Base-by-base conservation (phyloP, 768 basidiomycete genomes). In the Xerocomus brunneocitrinus region DNA sequence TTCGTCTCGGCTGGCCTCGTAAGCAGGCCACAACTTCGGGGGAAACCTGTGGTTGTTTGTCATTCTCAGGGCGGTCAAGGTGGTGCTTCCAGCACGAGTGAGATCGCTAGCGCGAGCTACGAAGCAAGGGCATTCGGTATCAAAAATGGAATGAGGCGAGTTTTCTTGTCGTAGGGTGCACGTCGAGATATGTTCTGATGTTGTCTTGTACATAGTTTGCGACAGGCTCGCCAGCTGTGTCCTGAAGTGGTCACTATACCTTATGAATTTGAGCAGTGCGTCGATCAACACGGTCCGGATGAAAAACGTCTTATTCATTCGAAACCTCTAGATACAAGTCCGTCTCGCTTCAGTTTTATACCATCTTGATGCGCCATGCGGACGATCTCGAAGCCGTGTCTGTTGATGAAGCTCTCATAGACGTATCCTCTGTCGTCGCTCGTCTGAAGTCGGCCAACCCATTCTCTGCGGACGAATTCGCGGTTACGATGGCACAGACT, bases 361-460 rank as follows among this genome's bases (percentile, higher is more conserved):
- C 89, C 5, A 88, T 97, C 50, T 77, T 98, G 31, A 90, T 98
- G 84, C 74, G 79, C 0, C 84, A 89, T 63, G 91, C 92, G 24
- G 91, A 97, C 62, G 91, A 94, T 59, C 75, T 98, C 3, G 87
- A 98, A 71, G 94, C 95, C 2, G 95, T 98, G 14, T 95, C 93
- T 2, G 90, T 98, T 5, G 97, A 99, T 56, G 97, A 99, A 67
- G 95, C 93, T 0, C 78, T 98, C 24, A 84, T 98, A 55, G 95
- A 98, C 53, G 91, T 95, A 14, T 85, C 90, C 0, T 77, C 72
- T 4, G 74, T 77, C 0, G 78, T 89, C 38, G 74, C 72, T 12
- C 76, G 73, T 55, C 46, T 65, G 53, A 55, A 46, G 40, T 57
- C 62, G 1, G 56, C 60, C 24, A 62, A 62, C 4, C 61, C 60